These are phyloP conservation scores for Microbotryum scabiosae DNA, from an alignment of 1,284 basidiomycete species.

Conservation along the genomic window DNA sequence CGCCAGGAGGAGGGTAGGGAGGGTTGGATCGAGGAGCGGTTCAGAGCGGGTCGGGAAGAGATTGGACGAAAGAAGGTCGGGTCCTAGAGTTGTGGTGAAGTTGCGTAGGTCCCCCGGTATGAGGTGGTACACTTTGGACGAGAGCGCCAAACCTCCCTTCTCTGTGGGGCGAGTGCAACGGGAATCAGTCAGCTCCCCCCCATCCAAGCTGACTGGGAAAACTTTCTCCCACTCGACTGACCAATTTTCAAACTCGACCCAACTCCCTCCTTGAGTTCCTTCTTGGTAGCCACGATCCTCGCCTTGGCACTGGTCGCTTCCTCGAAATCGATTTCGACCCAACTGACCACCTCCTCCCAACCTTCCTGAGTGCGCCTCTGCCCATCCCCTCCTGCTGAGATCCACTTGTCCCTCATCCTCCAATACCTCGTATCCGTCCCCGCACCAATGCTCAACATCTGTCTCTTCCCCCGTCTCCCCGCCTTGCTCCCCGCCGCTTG, in stretches of 20 bases:
- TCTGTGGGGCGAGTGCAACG: constrained; percentile 39
- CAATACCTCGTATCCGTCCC: constrained; percentile 92
- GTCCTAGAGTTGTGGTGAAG: constrained; percentile 40
- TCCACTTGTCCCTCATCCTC: constrained; percentile 56
- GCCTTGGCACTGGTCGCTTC: constrained; percentile 76
- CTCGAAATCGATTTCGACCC: constrained; percentile 84
- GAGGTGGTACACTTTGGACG: constrained; percentile 60
- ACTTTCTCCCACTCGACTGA: constrained; percentile 16
- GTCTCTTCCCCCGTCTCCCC: constrained; percentile 43
- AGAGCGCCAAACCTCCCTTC: constrained; percentile 60
- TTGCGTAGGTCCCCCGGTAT: constrained; percentile 65
- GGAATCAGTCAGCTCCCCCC: too few relatives aligned
- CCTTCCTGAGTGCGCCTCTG: constrained; percentile 51
- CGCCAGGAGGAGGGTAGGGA: constrained; percentile 74
- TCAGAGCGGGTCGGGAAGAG: constrained; percentile 19
- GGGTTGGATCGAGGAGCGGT: constrained; percentile 50
- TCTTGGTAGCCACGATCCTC: constrained; percentile 65
- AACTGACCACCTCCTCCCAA: constrained; percentile 44
- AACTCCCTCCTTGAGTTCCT: constrained; percentile 51
- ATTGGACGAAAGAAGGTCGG: constrained; percentile 36
- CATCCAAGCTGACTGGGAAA: too few relatives aligned
- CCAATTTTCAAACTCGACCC: constrained; percentile 43
- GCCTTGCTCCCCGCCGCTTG: too few relatives aligned
- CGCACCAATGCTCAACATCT: constrained; percentile 82
- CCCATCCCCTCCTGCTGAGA: neutral